These are phyloP conservation scores for Lactarius psammicola DNA, from an alignment of 768 basidiomycete genomes.

Conservation along the genomic window DNA sequence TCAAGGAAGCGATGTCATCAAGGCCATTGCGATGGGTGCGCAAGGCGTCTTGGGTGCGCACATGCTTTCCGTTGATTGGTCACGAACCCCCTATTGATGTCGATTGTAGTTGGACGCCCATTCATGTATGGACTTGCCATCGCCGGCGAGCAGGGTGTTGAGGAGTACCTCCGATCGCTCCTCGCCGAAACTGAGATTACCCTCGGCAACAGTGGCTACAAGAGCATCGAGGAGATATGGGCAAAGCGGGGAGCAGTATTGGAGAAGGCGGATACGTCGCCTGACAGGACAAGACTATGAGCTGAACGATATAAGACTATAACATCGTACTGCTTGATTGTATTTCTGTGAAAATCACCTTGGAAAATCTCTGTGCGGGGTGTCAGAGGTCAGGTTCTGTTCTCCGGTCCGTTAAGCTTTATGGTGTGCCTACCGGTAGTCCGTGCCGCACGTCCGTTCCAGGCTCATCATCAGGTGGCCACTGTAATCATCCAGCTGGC, in stretches of 20 bases:
- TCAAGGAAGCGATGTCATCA: constrained; percentile 79
- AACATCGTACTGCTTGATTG: background rate
- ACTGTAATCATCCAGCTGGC: no score
- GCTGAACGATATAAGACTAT: background rate
- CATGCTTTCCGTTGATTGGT: background rate
- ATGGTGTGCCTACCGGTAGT: background rate
- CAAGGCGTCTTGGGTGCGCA: constrained; percentile 71
- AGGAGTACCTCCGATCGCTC: constrained; percentile 66
- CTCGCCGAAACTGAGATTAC: constrained; percentile 68
- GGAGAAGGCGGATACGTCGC: constrained; percentile 39
- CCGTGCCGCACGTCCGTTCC: background rate
- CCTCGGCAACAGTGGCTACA: constrained; percentile 61
- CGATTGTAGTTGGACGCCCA: constrained; percentile 60
- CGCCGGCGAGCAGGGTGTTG: constrained; percentile 70
- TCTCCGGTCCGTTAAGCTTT: no score
- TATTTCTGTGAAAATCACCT: background rate
- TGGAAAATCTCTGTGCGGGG: no score
- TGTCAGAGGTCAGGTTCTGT: no score
- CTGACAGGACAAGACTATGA: constrained; percentile 9
- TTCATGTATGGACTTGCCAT: constrained; percentile 71
- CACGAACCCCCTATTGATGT: background rate
- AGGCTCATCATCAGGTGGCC: background rate
- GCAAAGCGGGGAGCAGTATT: constrained; percentile 56
- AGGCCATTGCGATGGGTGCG: constrained; percentile 83
- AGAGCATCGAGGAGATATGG: constrained; percentile 55